These are phyloP conservation scores for Myxozyma udenii DNA, from an alignment of 805 yeast genomes.

Conservation along the genomic window DNA sequence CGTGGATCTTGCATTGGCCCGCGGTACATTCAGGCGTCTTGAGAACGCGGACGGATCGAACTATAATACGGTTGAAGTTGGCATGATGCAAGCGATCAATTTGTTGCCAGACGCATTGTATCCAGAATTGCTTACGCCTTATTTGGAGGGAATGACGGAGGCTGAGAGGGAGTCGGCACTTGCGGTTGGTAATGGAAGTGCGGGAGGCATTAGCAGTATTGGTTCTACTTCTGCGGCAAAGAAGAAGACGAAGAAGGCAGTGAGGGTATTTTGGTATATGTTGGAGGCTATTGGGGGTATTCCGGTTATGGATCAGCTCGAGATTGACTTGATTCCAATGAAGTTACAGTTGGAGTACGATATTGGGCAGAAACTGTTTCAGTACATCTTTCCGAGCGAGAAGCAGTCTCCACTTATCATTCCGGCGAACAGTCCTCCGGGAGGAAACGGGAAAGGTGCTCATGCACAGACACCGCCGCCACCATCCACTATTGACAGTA, in stretches of 20 bases:
- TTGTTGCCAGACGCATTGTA: slow-evolving; percentile 54
- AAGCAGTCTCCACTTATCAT: slow-evolving; percentile 35
- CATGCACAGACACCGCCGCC: not conserved
- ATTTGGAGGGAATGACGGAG: slow-evolving; percentile 34
- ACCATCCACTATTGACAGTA: not conserved
- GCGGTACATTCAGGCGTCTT: slow-evolving; percentile 57
- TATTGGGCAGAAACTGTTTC: slow-evolving; percentile 59
- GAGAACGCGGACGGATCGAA: slow-evolving; percentile 68
- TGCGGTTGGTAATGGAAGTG: too few species aligned
- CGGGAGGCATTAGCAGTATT: not conserved
- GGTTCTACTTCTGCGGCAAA: not conserved
- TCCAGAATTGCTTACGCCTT: slow-evolving; percentile 69
- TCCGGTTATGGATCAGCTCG: slow-evolving; percentile 65
- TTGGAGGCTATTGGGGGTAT: slow-evolving; percentile 88
- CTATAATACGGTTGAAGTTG: slow-evolving; percentile 55
- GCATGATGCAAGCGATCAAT: slow-evolving; percentile 67
- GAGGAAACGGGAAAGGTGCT: not conserved
- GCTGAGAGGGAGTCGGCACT: too few species aligned
- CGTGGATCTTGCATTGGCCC: slow-evolving; percentile 64
- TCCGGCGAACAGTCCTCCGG: not conserved
- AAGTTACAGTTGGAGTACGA: slow-evolving; percentile 69
- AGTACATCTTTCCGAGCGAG: slow-evolving; percentile 67
- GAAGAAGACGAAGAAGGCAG: slow-evolving; percentile 35
- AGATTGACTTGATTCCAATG: slow-evolving; percentile 61
- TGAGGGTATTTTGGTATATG: slow-evolving; percentile 68